Evolutionary conservation across 2,329 filamentous ascomycete species (phyloP).

Genomic region (Zymoseptoria tritici): DNA sequence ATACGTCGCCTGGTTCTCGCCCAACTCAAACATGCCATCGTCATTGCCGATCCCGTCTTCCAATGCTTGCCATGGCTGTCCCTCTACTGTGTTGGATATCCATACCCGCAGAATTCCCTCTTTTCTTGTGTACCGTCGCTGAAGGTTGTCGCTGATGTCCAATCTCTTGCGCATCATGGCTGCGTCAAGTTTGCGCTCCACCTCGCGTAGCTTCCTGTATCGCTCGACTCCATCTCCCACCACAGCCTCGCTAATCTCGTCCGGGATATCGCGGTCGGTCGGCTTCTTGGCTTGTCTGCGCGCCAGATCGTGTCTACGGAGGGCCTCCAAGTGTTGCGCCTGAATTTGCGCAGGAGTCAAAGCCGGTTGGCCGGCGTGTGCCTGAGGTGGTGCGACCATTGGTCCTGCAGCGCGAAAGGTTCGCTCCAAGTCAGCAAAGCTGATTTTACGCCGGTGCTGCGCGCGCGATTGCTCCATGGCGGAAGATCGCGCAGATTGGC

Average conservation of each 20-base stretch:
- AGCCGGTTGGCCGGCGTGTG: slow-evolving; percentile 30
- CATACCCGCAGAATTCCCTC: slow-evolving; percentile 83
- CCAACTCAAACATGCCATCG: slow-evolving; percentile 70
- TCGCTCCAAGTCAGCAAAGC: slow-evolving; percentile 40
- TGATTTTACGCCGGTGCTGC: slow-evolving; percentile 36
- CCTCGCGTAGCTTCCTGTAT: slow-evolving; percentile 76
- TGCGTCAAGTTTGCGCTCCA: slow-evolving; percentile 83
- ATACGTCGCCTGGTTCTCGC: slow-evolving; percentile 71
- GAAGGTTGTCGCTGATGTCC: slow-evolving; percentile 77
- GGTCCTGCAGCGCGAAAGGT: slow-evolving; percentile 39
- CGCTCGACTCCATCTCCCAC: slow-evolving; percentile 74
- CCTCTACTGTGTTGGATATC: slow-evolving; percentile 90
- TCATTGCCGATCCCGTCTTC: slow-evolving; percentile 43
- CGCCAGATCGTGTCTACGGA: slow-evolving; percentile 45
- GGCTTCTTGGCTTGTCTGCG: slow-evolving; percentile 82
- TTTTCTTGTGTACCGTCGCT: slow-evolving; percentile 44
- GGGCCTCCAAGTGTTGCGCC: slow-evolving; percentile 38
- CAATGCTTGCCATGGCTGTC: slow-evolving; percentile 83
- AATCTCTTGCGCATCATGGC: slow-evolving; percentile 90
- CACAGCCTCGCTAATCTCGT: slow-evolving; percentile 69
- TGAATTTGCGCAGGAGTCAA: slow-evolving; percentile 45
- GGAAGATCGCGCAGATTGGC: background rate
- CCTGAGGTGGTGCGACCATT: slow-evolving; percentile 29
- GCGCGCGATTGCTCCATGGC: slow-evolving; percentile 18
- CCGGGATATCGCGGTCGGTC: slow-evolving; percentile 89